phyloP scores from a whole-genome alignment of 2,329 filamentous ascomycete species.

The Fusarium ramigenum region DNA sequence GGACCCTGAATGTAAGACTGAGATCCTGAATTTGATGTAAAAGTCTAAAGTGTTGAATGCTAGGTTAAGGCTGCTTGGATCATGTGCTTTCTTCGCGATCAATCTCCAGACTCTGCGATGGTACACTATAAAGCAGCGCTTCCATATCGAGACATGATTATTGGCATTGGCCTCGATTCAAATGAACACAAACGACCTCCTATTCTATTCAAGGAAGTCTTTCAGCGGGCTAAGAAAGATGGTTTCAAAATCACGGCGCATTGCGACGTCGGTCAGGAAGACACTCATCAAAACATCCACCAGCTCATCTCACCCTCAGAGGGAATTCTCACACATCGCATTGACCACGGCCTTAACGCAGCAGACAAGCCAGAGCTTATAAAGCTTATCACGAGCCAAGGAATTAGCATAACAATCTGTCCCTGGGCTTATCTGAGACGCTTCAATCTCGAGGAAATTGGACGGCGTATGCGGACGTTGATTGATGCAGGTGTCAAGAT shows the following conservation, averaged over 20 bases:
- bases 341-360: neutral
- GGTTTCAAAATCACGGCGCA: neutral
- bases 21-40: fast-evolving
- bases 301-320: neutral
- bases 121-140: neutral
- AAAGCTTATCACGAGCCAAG: neutral
- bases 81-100: neutral
- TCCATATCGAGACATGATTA: neutral
- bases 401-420: neutral
- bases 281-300: neutral
- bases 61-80: neutral
- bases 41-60: neutral
- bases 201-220: neutral
- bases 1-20: neutral
- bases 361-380: neutral
- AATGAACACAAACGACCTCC: neutral
- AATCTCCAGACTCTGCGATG: neutral
- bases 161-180: neutral
- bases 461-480: neutral
- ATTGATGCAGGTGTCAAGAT: neutral
- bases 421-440: neutral
- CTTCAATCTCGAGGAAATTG: neutral
- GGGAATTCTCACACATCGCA: neutral
- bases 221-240: neutral
- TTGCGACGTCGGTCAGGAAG: neutral